Conservation (phyloP, 2,329 filamentous ascomycete species). For the Capronia americana region DNA sequence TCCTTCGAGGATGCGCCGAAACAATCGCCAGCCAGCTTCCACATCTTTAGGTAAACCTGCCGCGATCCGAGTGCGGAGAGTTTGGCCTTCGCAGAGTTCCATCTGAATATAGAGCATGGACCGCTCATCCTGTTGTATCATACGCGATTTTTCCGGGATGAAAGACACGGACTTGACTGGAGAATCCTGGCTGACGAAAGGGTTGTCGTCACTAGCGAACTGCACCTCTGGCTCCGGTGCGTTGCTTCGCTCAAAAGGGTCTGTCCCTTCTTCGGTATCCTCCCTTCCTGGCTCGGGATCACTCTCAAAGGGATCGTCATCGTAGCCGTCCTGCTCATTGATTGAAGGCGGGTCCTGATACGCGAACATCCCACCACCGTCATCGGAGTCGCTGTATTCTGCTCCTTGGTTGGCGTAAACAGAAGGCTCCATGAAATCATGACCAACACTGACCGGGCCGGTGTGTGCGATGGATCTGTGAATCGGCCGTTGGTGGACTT, state of each 20-base stretch:
- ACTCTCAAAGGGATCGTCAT: constrained; percentile 49
- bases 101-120: constrained; percentile 96
- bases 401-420: constrained; percentile 69
- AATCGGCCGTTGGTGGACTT: constrained; percentile 12
- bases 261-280: constrained; percentile 20
- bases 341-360: constrained; percentile 41
- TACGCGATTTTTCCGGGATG: constrained; percentile 20
- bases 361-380: constrained; percentile 38
- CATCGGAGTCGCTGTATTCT: constrained; percentile 74
- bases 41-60: constrained; percentile 75
- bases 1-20: constrained; percentile 89
- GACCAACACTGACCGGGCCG: constrained; percentile 54
- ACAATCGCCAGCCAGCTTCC: constrained; percentile 85
- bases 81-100: constrained; percentile 97
- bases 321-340: constrained; percentile 52
- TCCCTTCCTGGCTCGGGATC: constrained; percentile 28
- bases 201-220: constrained; percentile 12
- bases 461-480: constrained; percentile 25
- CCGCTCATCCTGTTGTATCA: constrained; percentile 23
- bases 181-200: constrained; percentile 26
- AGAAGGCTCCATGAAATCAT: constrained; percentile 93
- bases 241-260: constrained; percentile 23
- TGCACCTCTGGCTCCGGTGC: background rate
- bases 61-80: constrained; percentile 81
- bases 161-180: constrained; percentile 19